Evolutionary conservation across 2,329 filamentous ascomycete species (phyloP), one percentile per base, ranked within the genome.

Genomic region (Ustulina deusta): DNA sequence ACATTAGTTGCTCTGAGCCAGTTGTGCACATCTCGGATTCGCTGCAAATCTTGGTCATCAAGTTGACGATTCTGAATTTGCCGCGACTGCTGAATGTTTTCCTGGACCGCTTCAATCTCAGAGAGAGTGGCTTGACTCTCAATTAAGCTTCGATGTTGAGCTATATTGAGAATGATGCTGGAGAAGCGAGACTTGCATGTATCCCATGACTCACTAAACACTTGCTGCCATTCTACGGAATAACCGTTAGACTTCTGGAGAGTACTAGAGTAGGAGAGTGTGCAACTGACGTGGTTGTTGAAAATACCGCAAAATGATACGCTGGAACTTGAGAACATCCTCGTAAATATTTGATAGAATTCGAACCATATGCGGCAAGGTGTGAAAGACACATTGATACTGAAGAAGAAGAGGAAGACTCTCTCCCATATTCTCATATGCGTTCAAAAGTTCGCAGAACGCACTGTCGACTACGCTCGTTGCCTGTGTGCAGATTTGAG

Each of bases 191-290:
- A 34, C 25, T 69, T 70, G 61, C 61, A 73, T 10, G 71, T 69
- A 46, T 69, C 64, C 75, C 76, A 77, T n/a, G 72, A 66, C 15
- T 74, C 69, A 2, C 65, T 56, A 48, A 77, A 78, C 11, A 76
- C 3, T n/a, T 72, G 64, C 44, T 71, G 68, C 75, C 75, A 78
- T 29, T 63, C 76, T 78, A 38, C 6, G 49, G 46, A n/a, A n/a
- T n/a, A n/a, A 27, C 29, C 4, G 2, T 27, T 59, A 52, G 54
- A 42, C 3, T 29, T 32, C 2, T 27, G 10, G 17, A 20, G 4
- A 48, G 42, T 32, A 20, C 7, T 42, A 51, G 34, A 42, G 15
- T 29, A 48, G 20, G 4, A 2, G 44, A 17, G 10, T 10, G 20
- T 2, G 29, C 34, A 54, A 59, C 73, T 63, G 58, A 75, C 73